Evolutionary conservation across 2,329 filamentous ascomycete species (phyloP), one percentile per base, ranked within the genome.

Genomic region (Aspergillus candidus): DNA sequence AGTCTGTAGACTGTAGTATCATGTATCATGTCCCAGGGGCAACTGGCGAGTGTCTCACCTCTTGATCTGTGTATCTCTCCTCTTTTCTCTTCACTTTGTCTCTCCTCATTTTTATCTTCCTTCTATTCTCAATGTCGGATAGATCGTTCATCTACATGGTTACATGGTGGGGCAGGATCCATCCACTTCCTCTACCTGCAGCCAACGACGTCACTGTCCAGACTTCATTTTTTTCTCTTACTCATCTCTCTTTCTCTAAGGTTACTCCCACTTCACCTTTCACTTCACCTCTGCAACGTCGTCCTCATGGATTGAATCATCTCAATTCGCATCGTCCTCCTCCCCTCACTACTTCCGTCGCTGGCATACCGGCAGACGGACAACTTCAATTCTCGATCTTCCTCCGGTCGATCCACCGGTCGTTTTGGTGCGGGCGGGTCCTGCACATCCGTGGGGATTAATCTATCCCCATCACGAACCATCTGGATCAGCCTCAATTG

Each of bases 151-250:
- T 17, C 27, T 35, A 13, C 32, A 27, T 18, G 15, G 13, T 37
- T 27, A 40, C 32, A 13, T 27, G 6, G 22, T 30, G 32, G 30
- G 31, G 38, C n/a, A 30, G 15, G 22, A 27, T 27, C 22, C 22
- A 8, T 27, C 22, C 22, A 27, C 22, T 22, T 12, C 30, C 15
- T 33, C 31, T 35, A 34, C 51, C 51, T 52, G 52, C 51, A 53
- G 44, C 50, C 52, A 53, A 59, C 60, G 59, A 62, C 60, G 60
- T 62, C 60, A 62, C 60, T 27, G 22, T 27, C 22, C 22, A 27
- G 22, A 10, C 22, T 27, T 27, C 22, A 27, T 27, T 27, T 27
- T 22, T 22, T 27, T 27, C 22, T 27, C 22, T 27, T 27, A 27
- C 22, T n/a, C 18, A 30, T 13, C 12, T n/a, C 37, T 6, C 12